These are phyloP conservation scores for Nepenthes gracilis DNA, from an alignment of 148 eudicot genomes.

Conservation along the genomic window DNA sequence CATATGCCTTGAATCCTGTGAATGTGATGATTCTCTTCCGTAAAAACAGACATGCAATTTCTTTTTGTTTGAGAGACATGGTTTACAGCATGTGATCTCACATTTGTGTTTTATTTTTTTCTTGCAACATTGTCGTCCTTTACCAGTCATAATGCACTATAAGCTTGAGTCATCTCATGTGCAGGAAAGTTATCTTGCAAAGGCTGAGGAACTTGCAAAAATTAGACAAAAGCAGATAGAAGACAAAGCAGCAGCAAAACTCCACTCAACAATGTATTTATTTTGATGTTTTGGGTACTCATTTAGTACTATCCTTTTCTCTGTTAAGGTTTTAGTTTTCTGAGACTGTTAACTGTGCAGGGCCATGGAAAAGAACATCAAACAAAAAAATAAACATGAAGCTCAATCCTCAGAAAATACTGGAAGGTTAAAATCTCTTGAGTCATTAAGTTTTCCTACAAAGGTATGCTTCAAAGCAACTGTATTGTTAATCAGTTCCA, in stretches of 20 bases:
- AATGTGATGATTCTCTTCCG: too few species aligned
- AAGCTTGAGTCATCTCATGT: constrained; percentile 3
- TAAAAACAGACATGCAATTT: too few species aligned
- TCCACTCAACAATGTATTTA: constrained; percentile 61
- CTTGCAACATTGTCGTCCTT: too few species aligned
- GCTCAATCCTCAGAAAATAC: constrained; percentile 19
- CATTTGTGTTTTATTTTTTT: too few species aligned
- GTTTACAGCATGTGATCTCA: too few species aligned
- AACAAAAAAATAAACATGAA: constrained; percentile 13
- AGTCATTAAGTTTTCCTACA: constrained; percentile 22
- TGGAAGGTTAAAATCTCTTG: constrained; percentile 41
- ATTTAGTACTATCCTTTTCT: constrained; percentile 4
- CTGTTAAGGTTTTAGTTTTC: neutral
- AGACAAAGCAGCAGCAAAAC: constrained; percentile 57
- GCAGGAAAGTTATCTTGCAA: constrained; percentile 46
- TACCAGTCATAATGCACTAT: neutral
- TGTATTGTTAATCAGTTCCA: neutral
- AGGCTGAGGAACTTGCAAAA: constrained; percentile 53
- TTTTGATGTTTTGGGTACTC: neutral
- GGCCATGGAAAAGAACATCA: neutral
- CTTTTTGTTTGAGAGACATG: too few species aligned
- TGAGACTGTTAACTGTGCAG: constrained; percentile 1
- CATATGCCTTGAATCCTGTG: too few species aligned
- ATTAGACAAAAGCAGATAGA: constrained; percentile 73
- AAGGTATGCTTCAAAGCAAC: constrained; percentile 27